Evolutionary conservation across 2,329 filamentous ascomycete genomes (phyloP).

Genomic region (Arthrinium puccinioides): DNA sequence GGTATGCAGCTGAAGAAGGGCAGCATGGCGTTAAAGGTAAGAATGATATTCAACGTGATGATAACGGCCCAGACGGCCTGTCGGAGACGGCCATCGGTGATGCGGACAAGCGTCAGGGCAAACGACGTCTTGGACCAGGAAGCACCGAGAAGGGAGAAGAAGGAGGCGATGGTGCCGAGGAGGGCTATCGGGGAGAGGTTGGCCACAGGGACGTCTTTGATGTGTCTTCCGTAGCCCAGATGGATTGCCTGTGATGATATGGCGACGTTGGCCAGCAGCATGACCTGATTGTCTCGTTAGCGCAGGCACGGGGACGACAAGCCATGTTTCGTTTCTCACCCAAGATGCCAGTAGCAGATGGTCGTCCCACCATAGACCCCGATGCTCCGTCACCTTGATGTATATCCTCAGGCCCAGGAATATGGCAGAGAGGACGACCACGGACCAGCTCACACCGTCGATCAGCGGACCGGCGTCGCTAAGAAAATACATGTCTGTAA

Average conservation of each 20-base stretch:
- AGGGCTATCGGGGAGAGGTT: not conserved
- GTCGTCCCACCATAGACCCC: slow-evolving; percentile 7
- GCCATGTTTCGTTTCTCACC: not conserved
- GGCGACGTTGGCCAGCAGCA: not conserved
- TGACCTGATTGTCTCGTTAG: not conserved
- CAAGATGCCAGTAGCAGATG: slow-evolving; percentile 4
- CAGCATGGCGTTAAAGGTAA: slow-evolving; percentile 15
- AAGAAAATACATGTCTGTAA: too few relatives aligned
- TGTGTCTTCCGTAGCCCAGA: slow-evolving; percentile 4
- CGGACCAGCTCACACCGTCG: slow-evolving; percentile 4
- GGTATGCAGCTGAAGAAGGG: slow-evolving; percentile 13
- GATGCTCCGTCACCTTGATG: not conserved
- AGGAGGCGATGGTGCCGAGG: not conserved
- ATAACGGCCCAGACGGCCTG: slow-evolving; percentile 24
- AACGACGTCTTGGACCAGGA: slow-evolving; percentile 32
- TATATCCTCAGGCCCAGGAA: slow-evolving; percentile 5
- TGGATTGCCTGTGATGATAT: slow-evolving; percentile 3
- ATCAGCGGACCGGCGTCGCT: slow-evolving; percentile 3
- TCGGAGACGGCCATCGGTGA: slow-evolving; percentile 18
- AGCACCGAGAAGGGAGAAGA: slow-evolving; percentile 18
- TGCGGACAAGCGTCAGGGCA: slow-evolving; percentile 24
- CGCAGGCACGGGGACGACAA: too few relatives aligned
- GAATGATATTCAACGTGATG: slow-evolving; percentile 18
- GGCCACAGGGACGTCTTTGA: not conserved
- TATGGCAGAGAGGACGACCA: slow-evolving; percentile 3